Conservation (phyloP, 441 rosid genomes). For the Brassica balearica region DNA sequence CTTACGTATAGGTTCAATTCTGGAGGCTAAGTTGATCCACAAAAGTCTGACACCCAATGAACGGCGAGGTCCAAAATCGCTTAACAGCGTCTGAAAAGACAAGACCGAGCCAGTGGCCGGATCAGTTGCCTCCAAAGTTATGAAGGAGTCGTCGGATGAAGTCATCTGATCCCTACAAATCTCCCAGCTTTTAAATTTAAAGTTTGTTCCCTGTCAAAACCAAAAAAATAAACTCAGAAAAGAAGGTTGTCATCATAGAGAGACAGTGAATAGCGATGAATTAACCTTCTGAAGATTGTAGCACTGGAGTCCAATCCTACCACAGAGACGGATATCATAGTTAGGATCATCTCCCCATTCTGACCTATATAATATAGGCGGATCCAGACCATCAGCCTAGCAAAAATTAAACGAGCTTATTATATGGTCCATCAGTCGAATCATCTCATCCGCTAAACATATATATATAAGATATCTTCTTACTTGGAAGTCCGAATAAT, state of each 20-base stretch:
- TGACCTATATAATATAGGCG: neutral
- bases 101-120: neutral
- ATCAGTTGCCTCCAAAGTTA: neutral
- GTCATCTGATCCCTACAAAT: neutral
- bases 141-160: neutral
- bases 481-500: neutral
- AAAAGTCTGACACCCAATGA: neutral
- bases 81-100: neutral
- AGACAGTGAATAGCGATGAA: neutral
- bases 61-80: constrained; percentile 1
- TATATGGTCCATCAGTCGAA: neutral
- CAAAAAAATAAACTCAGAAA: neutral
- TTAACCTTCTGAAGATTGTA: neutral
- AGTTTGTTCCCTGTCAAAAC: neutral
- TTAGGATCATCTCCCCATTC: neutral
- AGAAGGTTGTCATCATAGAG: neutral
- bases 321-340: neutral
- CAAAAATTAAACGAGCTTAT: neutral
- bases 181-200: neutral
- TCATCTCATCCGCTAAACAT: neutral
- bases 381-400: neutral
- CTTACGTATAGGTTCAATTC: neutral
- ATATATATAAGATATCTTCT: neutral
- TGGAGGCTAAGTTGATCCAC: neutral
- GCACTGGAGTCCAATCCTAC: constrained; percentile 1